Evolutionary conservation across 371 early-diverging fungal genomes (phyloP), one percentile per base, ranked within the genome.

Genomic region (Nematocida parisii): DNA sequence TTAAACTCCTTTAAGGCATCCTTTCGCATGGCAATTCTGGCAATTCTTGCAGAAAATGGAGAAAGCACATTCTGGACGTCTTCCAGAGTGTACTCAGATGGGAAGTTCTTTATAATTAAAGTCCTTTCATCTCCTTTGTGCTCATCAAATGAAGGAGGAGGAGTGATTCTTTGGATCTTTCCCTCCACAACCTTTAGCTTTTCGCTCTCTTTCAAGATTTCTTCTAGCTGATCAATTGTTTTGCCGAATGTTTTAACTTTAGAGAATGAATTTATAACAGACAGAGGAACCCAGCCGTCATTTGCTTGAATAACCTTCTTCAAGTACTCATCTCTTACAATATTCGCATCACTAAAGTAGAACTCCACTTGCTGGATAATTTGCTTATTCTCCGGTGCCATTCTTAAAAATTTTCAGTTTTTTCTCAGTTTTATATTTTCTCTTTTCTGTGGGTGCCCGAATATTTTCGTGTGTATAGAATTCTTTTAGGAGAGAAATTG

Each of bases 261-360:
- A 46, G 84, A 83, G 66, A 87, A 87, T 22, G 75, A 73, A 54
- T 82, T 62, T 68, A 87, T 64, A 20, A 81, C 81, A 11, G 61
- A 22, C 6, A 87, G 66, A 4, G 81, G 80, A 39, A 84, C 71
- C 56, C 57, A 68, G 15, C 86, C 86, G 18, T 83, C 62, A 54
- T 85, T 83, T 58, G 61, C 40, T n/a, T 61, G 9, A 9, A 83
- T 60, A 50, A 74, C 61, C 55, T 67, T 81, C 64, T 64, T 75
- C n/a, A 87, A 57, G 72, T 84, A 86, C 68, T 75, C 82, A 66
- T 87, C 87, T 68, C 73, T 80, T 47, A 84, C 6, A 47, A 81
- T 86, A 61, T 87, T 87, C 22, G 86, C 83, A 81, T 87, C 83
- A 46, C 86, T 86, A 61, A 87, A 86, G 61, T 87, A 87, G 75